These are phyloP conservation scores for Pythium phragmiticola DNA, from an alignment of 352 stramenopile species.

Conservation along the genomic window DNA sequence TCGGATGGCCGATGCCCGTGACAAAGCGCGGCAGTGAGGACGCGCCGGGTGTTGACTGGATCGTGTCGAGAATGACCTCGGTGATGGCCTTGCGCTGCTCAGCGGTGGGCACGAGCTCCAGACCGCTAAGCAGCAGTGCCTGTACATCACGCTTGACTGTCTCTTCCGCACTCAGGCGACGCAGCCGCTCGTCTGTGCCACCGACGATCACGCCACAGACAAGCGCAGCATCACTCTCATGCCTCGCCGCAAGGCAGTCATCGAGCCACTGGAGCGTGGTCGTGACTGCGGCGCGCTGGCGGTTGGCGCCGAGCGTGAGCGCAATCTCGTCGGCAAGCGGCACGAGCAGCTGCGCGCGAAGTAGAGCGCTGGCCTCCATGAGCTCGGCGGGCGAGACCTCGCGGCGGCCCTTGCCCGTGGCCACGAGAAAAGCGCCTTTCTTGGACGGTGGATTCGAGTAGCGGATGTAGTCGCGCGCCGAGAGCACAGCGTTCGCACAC, in stretches of 20 bases:
- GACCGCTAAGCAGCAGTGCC: conserved; percentile 60
- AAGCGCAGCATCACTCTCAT: conserved; percentile 12
- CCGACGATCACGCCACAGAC: conserved; percentile 73
- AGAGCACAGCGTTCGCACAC: conserved; percentile 55
- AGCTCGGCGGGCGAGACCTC: conserved; percentile 48
- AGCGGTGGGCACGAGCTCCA: conserved; percentile 44
- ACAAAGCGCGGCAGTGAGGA: conserved; percentile 49
- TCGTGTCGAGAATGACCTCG: conserved; percentile 41
- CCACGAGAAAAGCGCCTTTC: conserved; percentile 56
- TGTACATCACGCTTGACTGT: conserved; percentile 69
- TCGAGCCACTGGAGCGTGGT: conserved; percentile 73
- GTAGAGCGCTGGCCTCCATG: conserved; percentile 51
- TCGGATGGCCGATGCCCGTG: conserved; percentile 62
- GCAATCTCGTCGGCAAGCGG: conserved; percentile 69
- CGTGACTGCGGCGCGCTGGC: conserved; percentile 62
- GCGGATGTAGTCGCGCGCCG: conserved; percentile 70
- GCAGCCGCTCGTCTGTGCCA: conserved; percentile 55
- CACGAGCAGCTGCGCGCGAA: conserved; percentile 57
- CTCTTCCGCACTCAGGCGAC: conserved; percentile 50
- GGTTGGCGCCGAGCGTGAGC: conserved; percentile 55
- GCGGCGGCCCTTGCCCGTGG: conserved; percentile 52
- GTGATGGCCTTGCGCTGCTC: conserved; percentile 43
- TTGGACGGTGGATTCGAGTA: conserved; percentile 52
- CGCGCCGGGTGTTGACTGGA: conserved; percentile 22
- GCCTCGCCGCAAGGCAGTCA: conserved; percentile 41